Evolutionary conservation across 2,329 filamentous ascomycete genomes (phyloP).

Genomic region (Pseudocercospora pini-densiflorae): DNA sequence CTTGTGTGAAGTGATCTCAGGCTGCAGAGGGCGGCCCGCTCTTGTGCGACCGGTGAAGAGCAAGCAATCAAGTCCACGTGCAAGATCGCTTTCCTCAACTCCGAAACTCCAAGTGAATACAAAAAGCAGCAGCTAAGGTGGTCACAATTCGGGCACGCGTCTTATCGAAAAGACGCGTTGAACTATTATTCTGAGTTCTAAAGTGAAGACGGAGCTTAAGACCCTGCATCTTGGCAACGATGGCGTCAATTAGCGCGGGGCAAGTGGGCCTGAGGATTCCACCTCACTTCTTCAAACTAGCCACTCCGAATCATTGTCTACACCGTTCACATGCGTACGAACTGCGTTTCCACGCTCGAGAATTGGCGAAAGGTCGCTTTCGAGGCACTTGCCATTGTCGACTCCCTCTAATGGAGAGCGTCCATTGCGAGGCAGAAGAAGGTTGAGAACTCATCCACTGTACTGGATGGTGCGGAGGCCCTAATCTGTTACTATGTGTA

Average conservation of each 20-base stretch:
- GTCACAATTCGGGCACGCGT: neutral
- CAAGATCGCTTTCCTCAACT: neutral
- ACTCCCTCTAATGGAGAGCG: too few species aligned
- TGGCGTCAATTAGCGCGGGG: neutral
- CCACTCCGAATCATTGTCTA: too few species aligned
- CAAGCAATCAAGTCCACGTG: neutral
- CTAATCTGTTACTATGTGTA: too few species aligned
- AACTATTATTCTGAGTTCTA: neutral
- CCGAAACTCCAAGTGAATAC: neutral
- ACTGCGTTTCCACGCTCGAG: too few species aligned
- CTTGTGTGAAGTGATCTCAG: neutral
- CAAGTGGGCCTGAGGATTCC: neutral
- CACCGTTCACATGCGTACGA: too few species aligned
- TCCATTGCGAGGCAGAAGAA: too few species aligned
- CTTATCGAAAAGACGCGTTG: neutral
- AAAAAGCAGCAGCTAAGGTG: neutral
- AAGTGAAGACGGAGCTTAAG: neutral
- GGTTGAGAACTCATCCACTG: too few species aligned
- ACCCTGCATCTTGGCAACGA: neutral
- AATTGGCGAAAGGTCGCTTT: too few species aligned
- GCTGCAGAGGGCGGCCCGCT: conserved; percentile 2
- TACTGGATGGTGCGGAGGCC: too few species aligned
- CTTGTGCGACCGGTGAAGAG: neutral
- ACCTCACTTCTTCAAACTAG: too few species aligned
- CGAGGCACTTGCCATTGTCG: too few species aligned